Base-by-base conservation (phyloP, 164 flowering plant species). In the Litsea cubeba region DNA sequence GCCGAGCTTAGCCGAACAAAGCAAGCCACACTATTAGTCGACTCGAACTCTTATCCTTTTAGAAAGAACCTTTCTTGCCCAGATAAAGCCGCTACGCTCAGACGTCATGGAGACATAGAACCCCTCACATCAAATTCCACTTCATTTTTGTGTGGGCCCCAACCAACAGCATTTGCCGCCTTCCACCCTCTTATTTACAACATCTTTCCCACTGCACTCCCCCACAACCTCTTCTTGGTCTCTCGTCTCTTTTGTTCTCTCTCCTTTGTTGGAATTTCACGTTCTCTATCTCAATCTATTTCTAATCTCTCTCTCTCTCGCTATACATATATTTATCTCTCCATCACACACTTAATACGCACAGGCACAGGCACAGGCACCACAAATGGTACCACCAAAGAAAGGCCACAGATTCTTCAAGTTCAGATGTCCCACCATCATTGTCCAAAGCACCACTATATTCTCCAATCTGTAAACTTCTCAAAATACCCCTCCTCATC, bases 331-430 rank as follows among this genome's bases (percentile, higher is more conserved):
- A 15, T 30, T 3, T 26, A 32, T 51, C 20, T 14, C 58, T 51
- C 14, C 17, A 54, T 54, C 60, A 54, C n/a, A 54, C 20, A 14
- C 60, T 54, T 54, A 54, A 20, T 1, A 15, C n/a, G n/a, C 20
- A 17, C 14, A 17, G 4, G 15, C 58, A 12, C 18, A 50, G 14
- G 3, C 10, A 25, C 1, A 25, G 26, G 26, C 26, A 15, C 83
- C 85, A 77, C 88, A 85, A 84, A 89, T 88, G 90, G 81, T 70
- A 64, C 80, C 73, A 35, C 26, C 83, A 72, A 86, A 80, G 79
- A 84, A 84, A 71, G 76, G 86, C 81, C 92, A 84, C 65, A 84
- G 94, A 79, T 91, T 87, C 77, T 90, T 91, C 89, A 90, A 91
- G 65, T 91, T 88, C 78, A 90, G 92, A 74, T 68, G 58, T 64